Base-by-base conservation (phyloP, 495 filamentous ascomycete genomes). In the Immersiella caudata region DNA sequence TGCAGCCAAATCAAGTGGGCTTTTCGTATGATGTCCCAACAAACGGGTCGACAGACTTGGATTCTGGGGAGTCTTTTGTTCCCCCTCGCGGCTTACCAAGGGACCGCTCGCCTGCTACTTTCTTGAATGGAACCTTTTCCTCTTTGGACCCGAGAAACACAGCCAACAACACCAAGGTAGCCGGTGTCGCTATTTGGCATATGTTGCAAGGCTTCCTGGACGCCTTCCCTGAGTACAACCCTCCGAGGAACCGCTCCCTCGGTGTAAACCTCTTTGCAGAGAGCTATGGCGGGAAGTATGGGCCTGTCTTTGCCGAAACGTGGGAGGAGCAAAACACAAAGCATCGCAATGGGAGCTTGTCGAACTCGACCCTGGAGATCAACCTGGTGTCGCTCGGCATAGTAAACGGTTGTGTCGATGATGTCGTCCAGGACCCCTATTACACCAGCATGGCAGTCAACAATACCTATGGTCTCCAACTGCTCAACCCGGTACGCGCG, bases 401-500 rank as follows among this genome's bases (percentile, higher is more conserved):
- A 58, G 71, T 92, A 58, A 93, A 94, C 73, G 91, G 90, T 46
- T 93, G 92, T 68, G 82, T 94, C 58, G 92, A 96, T 75, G 83
- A 87, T 58, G 72, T 87, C n/a, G 83, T 88, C 9, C 90, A 94
- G 78, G 83, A 79, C 12, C 84, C 87, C 0, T 85, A 79, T 56
- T 94, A 93, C 70, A 85, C 89, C 1, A 74, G 82, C 18, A 88
- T 92, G 75, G 89, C 89, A 16, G 82, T 87, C 57, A 88, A 89
- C 76, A 96, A 95, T 71, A 90, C 90, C 4, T 96, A 93, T 70
- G 87, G 87, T 9, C 84, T 94, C 27, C 73, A 87, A 64, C 81
- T 87, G 0, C 85, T 92, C 71, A 80, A 70, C 70, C 79, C 69
- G 70, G 84, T 76, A 56, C 68, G 70, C 78, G 81, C 70, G 27